Base-by-base conservation (phyloP, 306 rosid species). In the Casuarina glauca region DNA sequence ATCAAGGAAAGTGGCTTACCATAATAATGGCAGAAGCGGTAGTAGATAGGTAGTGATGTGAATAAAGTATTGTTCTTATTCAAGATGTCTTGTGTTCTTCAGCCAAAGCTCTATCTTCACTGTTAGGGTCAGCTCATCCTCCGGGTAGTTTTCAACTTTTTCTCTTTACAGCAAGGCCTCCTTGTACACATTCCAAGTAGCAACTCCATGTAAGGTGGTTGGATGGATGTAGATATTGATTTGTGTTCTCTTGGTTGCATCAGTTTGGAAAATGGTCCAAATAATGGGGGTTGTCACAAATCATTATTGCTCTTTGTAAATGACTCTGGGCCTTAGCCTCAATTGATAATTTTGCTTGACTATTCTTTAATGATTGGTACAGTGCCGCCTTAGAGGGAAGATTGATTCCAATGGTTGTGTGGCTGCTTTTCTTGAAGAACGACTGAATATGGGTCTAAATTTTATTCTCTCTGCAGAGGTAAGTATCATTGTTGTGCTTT, bases 321-420 rank as follows among this genome's bases (percentile, higher is more conserved):
- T 66, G 71, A 66, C 71, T 66, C 11, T 66, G 48, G 41, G 49
- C 71, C 48, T 61, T 32, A 4, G 5, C 35, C 46, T 41, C 12
- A 42, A 41, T n/a, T 35, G 50, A 67, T 17, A 49, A 67, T 41
- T 17, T 15, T n/a, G 71, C 50, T 41, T 9, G 71, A 66, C 71
- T 66, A 42, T 39, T 36, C 84, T 53, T 86, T 77, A 16, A 36
- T 79, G 80, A 16, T 20, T 89, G 42, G 78, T 48, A 19, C 86
- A 93, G 98, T 88, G 91, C 83, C 98, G 98, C 72, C 94, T 93
- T 52, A 86, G 98, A 79, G 98, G 98, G 74, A 93, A 89, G 93
- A 84, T 93, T 70, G 98, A 93, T 86, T 93, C 98, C 74, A 93
- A 89, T 70, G 98, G 98, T 52, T 73, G 78, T 15, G 88, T 72